Base-by-base conservation (phyloP, 306 rosid species). In the Chamaecrista fasciculata region DNA sequence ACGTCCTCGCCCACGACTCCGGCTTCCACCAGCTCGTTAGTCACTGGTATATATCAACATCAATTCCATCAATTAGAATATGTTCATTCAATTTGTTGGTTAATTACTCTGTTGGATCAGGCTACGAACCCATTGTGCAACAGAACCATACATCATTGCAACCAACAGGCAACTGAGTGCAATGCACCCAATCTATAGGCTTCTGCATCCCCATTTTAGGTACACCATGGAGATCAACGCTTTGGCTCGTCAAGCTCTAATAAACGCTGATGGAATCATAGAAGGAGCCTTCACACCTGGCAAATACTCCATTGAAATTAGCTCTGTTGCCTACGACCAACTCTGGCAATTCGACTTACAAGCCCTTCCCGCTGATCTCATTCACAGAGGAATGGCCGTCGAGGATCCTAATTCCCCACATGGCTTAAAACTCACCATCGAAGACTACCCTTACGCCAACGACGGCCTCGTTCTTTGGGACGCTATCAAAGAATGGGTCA, bases 201-300 rank as follows among this genome's bases (percentile, higher is more conserved):
- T 93, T 5, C 44, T 93, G 29, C 91, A 79, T 26, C 98, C 98
- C 4, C 98, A 94, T 80, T 88, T 94, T 42, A 74, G 98, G 50
- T 90, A 86, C 84, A 94, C 98, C 1, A 88, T 88, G 94, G 97
- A 90, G 74, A 94, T 94, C 61, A 94, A 94, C 59, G 90, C 90
- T 2, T 83, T 90, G 6, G 98, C 98, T 14, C 90, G 98, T 1
- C 62, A 71, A 34, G 77, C 87, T 1, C 83, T 94, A 0, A 26
- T 94, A 69, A 94, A 85, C 62, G 86, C 79, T 1, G 78, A 39
- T 1, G 97, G 98, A 8, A 49, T 84, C 23, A 86, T 94, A 11
- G 96, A 92, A 71, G 19, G 7, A 1, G 6, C 70, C 7, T 92
- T 92, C 77, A 10, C 82, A 1, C 95, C 98, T 0, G 58, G 52